Conservation (phyloP, 805 yeast genomes). For the Sugiyamaella americana region DNA sequence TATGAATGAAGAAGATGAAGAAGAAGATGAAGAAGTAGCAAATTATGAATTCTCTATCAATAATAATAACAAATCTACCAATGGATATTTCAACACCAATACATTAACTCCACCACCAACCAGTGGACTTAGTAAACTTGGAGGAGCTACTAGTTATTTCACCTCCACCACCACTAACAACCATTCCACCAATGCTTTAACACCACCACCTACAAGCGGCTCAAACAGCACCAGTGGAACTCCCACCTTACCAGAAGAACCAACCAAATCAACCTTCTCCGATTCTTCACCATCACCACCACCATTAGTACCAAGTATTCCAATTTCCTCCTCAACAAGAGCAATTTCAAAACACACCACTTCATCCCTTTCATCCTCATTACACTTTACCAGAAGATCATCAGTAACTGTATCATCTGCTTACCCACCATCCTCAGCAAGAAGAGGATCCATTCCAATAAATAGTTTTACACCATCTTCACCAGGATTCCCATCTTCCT, state of each 20-base stretch:
- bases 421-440: constrained; percentile 13
- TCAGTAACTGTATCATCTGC: constrained; percentile 15
- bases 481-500: constrained; percentile 3
- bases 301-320: constrained; percentile 12
- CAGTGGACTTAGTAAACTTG: background rate
- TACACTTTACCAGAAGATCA: constrained; percentile 8
- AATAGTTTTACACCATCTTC: constrained; percentile 7
- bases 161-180: background rate
- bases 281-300: constrained; percentile 12
- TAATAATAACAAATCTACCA: no score
- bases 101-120: constrained; percentile 4
- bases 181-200: constrained; percentile 8
- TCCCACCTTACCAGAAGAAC: background rate
- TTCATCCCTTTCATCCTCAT: background rate
- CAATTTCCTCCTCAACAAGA: constrained; percentile 14
- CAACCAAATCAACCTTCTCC: background rate
- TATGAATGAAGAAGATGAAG: constrained; percentile 45
- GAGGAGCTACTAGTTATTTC: constrained; percentile 4
- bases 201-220: constrained; percentile 2
- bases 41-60: background rate
- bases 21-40: constrained; percentile 12
- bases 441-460: constrained; percentile 14
- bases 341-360: constrained; percentile 13
- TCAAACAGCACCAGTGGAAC: background rate
- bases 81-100: no score